Evolutionary conservation across 2,329 filamentous ascomycete genomes (phyloP), one percentile per base, ranked within the genome.

Genomic region (Metarhizium humberi): DNA sequence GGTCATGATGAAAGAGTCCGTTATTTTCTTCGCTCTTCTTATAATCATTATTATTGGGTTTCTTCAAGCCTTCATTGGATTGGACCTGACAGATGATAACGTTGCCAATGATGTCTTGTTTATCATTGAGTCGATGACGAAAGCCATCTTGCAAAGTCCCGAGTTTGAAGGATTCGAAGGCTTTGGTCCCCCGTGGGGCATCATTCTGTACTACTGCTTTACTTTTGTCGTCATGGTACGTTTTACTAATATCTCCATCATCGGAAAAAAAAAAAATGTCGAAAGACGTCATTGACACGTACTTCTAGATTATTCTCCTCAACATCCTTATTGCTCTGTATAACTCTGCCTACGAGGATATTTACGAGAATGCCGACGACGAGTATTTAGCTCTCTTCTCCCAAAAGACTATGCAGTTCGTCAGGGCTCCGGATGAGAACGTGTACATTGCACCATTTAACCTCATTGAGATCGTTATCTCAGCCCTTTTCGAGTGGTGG

Each of bases 361-460:
- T 96, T 57, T 95, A 92, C 64, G 86, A 88, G 49, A 92, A 99
- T 66, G 91, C 94, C 4, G 87, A 90, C 61, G 94, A 99, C 69
- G 94, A 99, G 70, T 99, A 91, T 71, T 85, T 99, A 68, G 92
- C 91, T 0, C 81, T 97, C 3, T 96, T 96, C 71, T 81, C 90
- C 0, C 88, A 95, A 62, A 96, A 96, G 72, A 96, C 94, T 0
- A 90, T 97, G 80, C 91, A 95, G 65, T 99, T 96, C 65, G 90
- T 97, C 18, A 89, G 94, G 51, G 94, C 94, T 0, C 94, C 94
- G 0, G 94, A 99, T 64, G 94, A 99, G 70, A 99, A 99, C 63
- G 94, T 99, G 55, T 99, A 94, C 72, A 96, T 99, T 64, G 86
- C 94, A 0, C 94, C 94, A 0, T 88, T 99, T 72, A 99, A 99